Base-by-base conservation (phyloP, 73 alveolate species). In the Urostyla sp. region DNA sequence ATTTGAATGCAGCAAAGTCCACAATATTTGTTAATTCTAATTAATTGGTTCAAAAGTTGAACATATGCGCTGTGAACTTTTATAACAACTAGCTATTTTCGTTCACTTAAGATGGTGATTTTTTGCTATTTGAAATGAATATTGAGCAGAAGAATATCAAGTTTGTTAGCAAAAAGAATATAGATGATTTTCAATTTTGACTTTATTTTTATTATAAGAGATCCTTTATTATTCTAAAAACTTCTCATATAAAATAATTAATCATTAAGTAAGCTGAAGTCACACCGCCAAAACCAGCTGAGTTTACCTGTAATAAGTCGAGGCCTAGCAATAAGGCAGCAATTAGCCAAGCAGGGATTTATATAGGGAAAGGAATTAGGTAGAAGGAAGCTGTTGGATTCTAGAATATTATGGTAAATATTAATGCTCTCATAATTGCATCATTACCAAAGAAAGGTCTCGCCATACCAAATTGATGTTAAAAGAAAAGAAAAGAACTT, bases 341-440 rank as follows among this genome's bases (percentile, higher is more conserved):
- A 20, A 85, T 85, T 5, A 58, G 85, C 89, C 89, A 85, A n/a
- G 93, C 93, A 0, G 93, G 93, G 20, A 85, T 76, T 36, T 67
- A 28, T 0, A 85, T 63, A 15, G 93, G 93, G 78, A 85, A 60
- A 0, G 88, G 89, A 0, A 85, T 24, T 44, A 85, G 10, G 67
- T 75, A 75, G 81, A 85, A 85, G 46, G 85, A 58, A 4, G 88
- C 82, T 1, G 79, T 13, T 0, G 93, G 93, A 35, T 85, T 85
- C 26, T 75, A 72, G 80, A 85, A 75, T 44, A 85, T 76, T 6
- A 85, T 73, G 49, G 93, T 50, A 53, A 75, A 85, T 16, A 85
- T 75, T 46, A 85, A 20, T 23, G 80, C 93, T 61, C 93, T 75
- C 43, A 85, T 15, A 32, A 85, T 75, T 32, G 88, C 69, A 59